These are phyloP conservation scores for Pisolithus microcarpus DNA, from an alignment of 768 basidiomycete genomes.

Conservation along the genomic window DNA sequence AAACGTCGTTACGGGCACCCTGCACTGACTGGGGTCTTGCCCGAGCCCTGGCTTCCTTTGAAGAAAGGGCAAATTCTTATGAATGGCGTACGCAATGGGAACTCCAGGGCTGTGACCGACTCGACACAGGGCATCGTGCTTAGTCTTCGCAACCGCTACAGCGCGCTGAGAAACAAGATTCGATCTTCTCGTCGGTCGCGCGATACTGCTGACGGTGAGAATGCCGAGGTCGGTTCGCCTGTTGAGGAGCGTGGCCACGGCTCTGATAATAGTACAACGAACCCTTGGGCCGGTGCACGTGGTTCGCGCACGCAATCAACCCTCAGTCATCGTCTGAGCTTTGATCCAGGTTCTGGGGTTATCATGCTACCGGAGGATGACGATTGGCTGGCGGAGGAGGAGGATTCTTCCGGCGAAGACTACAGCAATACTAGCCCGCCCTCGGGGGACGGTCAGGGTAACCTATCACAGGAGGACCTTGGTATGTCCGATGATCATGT, in stretches of 20 bases:
- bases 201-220: conserved; percentile 5
- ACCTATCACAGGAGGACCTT: conserved; percentile 21
- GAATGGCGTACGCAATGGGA: conserved; percentile 37
- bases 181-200: conserved; percentile 7
- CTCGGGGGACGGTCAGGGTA: conserved; percentile 12
- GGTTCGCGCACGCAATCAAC: conserved; percentile 16
- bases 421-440: conserved; percentile 30
- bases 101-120: conserved; percentile 33
- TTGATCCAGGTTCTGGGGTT: conserved; percentile 80
- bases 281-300: conserved; percentile 56
- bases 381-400: conserved; percentile 56
- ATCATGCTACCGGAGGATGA: conserved; percentile 79
- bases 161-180: conserved; percentile 37
- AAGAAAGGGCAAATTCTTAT: conserved; percentile 75
- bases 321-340: conserved; percentile 64
- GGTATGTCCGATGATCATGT: neutral
- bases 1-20: conserved; percentile 93
- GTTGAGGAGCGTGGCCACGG: conserved; percentile 16
- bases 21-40: conserved; percentile 86
- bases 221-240: neutral
- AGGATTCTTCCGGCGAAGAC: conserved; percentile 39
- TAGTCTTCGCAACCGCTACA: conserved; percentile 69
- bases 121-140: conserved; percentile 67
- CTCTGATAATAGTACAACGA: conserved; percentile 26
- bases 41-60: conserved; percentile 90